Evolutionary conservation across 2,329 filamentous ascomycete species (phyloP).

Genomic region (Diaporthe sp.): DNA sequence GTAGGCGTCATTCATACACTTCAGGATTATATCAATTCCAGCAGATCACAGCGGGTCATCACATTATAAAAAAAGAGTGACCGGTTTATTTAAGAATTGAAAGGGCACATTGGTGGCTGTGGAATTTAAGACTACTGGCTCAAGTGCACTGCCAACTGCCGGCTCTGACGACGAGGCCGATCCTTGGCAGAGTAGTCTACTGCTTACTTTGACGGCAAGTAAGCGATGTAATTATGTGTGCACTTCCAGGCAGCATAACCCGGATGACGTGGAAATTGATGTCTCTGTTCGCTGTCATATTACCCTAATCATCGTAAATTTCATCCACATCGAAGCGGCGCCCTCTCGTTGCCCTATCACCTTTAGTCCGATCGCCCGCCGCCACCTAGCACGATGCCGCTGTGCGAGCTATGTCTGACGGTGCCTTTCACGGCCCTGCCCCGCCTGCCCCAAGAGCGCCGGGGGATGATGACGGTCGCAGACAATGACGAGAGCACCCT

Average conservation of each 20-base stretch:
- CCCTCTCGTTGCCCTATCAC: too few species aligned
- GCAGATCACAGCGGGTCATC: too few species aligned
- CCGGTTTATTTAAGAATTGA: too few species aligned
- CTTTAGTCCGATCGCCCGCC: too few species aligned
- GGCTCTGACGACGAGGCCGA: neutral
- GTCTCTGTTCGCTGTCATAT: neutral
- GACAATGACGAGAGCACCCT: neutral
- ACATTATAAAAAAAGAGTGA: too few species aligned
- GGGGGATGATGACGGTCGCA: neutral
- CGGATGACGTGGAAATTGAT: too few species aligned
- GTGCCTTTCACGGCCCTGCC: constrained; percentile 1
- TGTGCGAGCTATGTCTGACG: neutral
- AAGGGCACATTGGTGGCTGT: neutral
- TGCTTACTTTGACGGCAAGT: neutral
- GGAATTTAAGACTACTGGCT: neutral
- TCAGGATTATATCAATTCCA: too few species aligned
- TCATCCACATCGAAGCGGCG: neutral
- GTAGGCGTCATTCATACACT: too few species aligned
- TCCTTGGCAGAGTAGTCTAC: neutral
- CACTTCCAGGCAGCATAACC: neutral
- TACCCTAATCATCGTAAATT: neutral
- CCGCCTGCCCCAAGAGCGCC: neutral
- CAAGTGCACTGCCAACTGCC: neutral
- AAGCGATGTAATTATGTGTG: neutral
- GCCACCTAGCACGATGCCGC: neutral